A percentile compares a stretch with the other conserved stretches of the same genome.
These are phyloP conservation scores for Podila clonocystis DNA, from an alignment of 192 early-diverging fungal genomes.

Conservation along the genomic window DNA sequence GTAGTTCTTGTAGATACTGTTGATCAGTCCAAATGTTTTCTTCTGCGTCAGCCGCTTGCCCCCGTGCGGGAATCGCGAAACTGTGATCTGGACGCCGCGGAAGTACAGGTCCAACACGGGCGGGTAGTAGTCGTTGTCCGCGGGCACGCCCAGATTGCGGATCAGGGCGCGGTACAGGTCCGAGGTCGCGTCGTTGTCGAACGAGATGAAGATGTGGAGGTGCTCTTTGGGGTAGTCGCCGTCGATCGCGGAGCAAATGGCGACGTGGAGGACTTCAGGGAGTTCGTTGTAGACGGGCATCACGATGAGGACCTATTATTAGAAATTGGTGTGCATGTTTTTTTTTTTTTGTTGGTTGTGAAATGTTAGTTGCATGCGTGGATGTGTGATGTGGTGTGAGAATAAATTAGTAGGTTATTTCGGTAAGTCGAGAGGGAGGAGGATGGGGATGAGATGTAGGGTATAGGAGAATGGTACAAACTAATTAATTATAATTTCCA, in stretches of 20 bases:
- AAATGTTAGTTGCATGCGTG: too few species aligned
- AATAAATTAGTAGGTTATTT: too few species aligned
- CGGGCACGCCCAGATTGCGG: slow-evolving; percentile 8
- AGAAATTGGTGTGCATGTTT: neutral
- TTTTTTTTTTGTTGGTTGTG: too few species aligned
- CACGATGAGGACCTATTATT: slow-evolving; percentile 13
- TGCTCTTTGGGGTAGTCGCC: slow-evolving; percentile 29
- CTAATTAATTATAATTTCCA: too few species aligned
- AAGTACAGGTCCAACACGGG: slow-evolving; percentile 29
- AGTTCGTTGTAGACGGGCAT: slow-evolving; percentile 38
- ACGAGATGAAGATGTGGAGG: slow-evolving; percentile 30
- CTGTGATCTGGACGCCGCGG: slow-evolving; percentile 40
- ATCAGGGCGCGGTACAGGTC: slow-evolving; percentile 33
- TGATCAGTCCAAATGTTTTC: slow-evolving; percentile 47
- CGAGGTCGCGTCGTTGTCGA: slow-evolving; percentile 26
- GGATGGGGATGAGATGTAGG: neutral
- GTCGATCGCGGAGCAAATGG: slow-evolving; percentile 27
- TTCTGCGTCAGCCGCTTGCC: slow-evolving; percentile 63
- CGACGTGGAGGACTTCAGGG: slow-evolving; percentile 15
- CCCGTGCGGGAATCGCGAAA: slow-evolving; percentile 60
- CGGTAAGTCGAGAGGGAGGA: neutral
- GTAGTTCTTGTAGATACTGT: slow-evolving; percentile 21
- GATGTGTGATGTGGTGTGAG: too few species aligned
- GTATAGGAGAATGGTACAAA: too few species aligned
- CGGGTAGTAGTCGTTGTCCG: slow-evolving; percentile 16